These are phyloP conservation scores for Phylloporus rhodoxanthus DNA, from an alignment of 768 basidiomycete genomes.

Conservation along the genomic window DNA sequence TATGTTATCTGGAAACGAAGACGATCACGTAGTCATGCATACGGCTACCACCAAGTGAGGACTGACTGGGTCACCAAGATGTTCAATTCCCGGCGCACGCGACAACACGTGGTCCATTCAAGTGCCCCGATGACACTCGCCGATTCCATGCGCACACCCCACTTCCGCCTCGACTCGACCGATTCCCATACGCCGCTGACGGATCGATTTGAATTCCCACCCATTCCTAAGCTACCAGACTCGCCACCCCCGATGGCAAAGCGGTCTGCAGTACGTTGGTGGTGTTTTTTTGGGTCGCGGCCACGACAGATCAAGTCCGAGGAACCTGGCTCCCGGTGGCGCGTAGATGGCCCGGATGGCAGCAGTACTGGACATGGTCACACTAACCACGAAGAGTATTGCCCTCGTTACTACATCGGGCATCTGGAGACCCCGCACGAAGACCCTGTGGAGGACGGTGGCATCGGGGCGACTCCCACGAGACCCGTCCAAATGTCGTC, in stretches of 20 bases:
- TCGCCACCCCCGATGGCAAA: slow-evolving; percentile 5
- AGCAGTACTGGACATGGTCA: slow-evolving; percentile 20
- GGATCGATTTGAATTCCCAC: slow-evolving; percentile 9
- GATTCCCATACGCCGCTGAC: slow-evolving; percentile 28
- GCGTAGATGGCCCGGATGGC: slow-evolving; percentile 23
- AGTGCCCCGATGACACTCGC: slow-evolving; percentile 19
- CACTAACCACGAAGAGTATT: slow-evolving; percentile 2
- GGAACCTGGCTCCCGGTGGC: slow-evolving; percentile 19
- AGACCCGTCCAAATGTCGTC: not conserved
- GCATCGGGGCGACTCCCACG: slow-evolving; percentile 9
- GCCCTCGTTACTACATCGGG: slow-evolving; percentile 1
- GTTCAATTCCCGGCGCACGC: slow-evolving; percentile 13
- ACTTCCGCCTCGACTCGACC: slow-evolving; percentile 19
- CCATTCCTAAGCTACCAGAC: not conserved
- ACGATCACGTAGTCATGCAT: slow-evolving; percentile 1
- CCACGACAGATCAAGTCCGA: slow-evolving; percentile 22
- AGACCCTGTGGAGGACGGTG: slow-evolving; percentile 5
- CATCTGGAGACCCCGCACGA: slow-evolving; percentile 11
- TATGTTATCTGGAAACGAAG: slow-evolving; percentile 24
- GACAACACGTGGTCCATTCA: slow-evolving; percentile 10
- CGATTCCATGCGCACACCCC: slow-evolving; percentile 18
- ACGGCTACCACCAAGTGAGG: slow-evolving; percentile 12
- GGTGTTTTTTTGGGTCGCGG: slow-evolving; percentile 21
- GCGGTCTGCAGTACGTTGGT: slow-evolving; percentile 17
- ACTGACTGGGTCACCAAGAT: slow-evolving; percentile 11